Conservation (phyloP, 2,329 filamentous ascomycete genomes). For the Aspergillus pseudoglaucus region DNA sequence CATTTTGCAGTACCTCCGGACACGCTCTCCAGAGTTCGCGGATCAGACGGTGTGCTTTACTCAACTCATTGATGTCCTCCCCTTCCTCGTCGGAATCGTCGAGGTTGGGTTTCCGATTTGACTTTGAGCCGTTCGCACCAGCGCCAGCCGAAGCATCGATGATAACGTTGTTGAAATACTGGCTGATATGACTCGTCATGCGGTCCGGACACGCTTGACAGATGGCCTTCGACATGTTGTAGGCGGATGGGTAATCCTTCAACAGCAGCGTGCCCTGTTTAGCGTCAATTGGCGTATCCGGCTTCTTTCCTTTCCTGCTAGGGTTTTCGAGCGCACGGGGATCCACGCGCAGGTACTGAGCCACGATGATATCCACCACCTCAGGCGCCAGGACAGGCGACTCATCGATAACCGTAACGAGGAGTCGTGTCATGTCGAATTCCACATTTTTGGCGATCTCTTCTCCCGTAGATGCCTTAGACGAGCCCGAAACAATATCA, state of each 20-base stretch:
- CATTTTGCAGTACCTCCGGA: conserved; percentile 80
- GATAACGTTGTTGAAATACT: conserved; percentile 96
- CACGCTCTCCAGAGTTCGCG: conserved; percentile 91
- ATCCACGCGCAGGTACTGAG: conserved; percentile 87
- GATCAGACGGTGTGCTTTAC: conserved; percentile 82
- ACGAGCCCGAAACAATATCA: conserved; percentile 76
- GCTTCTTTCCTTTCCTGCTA: conserved; percentile 51
- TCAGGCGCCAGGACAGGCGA: conserved; percentile 67
- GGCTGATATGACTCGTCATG: conserved; percentile 89
- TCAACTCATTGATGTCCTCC: conserved; percentile 77
- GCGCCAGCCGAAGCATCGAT: conserved; percentile 68
- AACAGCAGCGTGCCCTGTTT: conserved; percentile 77
- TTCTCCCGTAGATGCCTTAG: conserved; percentile 68
- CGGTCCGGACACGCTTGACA: conserved; percentile 86
- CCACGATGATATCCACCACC: conserved; percentile 87
- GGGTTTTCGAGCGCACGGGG: conserved; percentile 51
- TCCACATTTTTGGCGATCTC: conserved; percentile 89
- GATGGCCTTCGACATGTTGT: conserved; percentile 92
- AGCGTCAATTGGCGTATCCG: conserved; percentile 55
- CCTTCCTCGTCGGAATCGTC: conserved; percentile 65
- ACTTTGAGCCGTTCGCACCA: conserved; percentile 47
- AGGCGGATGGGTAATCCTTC: conserved; percentile 84
- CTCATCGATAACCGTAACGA: conserved; percentile 84
- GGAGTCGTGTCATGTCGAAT: conserved; percentile 79
- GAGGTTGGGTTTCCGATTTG: conserved; percentile 43